Conservation (phyloP, 768 basidiomycete genomes). For the Crassisporium funariophilum region DNA sequence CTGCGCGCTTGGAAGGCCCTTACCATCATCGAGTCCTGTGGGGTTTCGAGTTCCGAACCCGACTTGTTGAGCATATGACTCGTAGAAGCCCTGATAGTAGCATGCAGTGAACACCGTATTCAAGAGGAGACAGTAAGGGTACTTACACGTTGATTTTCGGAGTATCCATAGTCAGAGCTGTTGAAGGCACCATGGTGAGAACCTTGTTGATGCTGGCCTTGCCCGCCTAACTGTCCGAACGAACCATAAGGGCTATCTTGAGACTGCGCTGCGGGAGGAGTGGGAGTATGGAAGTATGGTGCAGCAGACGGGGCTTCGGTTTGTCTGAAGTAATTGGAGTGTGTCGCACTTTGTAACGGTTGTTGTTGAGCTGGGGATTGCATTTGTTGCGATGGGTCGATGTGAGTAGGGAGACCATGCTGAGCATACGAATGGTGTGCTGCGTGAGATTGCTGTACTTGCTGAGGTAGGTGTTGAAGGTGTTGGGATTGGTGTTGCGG, state of each 20-base stretch:
- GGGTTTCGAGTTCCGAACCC: constrained; percentile 66
- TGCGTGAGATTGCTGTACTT: constrained; percentile 43
- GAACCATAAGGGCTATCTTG: constrained; percentile 66
- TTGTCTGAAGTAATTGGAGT: constrained; percentile 71
- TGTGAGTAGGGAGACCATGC: constrained; percentile 64
- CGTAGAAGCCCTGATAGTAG: constrained; percentile 67
- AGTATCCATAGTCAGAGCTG: constrained; percentile 68
- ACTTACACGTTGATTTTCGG: constrained; percentile 66
- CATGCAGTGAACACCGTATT: constrained; percentile 21
- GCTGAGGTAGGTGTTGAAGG: constrained; percentile 43
- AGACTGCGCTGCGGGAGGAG: constrained; percentile 66
- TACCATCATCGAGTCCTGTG: constrained; percentile 76
- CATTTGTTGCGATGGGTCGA: constrained; percentile 57
- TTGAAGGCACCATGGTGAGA: constrained; percentile 59
- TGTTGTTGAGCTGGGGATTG: constrained; percentile 42
- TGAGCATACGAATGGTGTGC: constrained; percentile 61
- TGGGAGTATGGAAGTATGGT: constrained; percentile 79
- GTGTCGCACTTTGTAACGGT: constrained; percentile 40
- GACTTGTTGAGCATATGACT: constrained; percentile 65
- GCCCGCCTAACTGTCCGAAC: constrained; percentile 63
- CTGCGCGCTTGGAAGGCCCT: constrained; percentile 63
- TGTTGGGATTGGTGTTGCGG: constrained; percentile 42
- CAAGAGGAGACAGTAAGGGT: constrained; percentile 2
- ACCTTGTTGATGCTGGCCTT: constrained; percentile 62
- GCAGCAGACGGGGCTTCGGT: constrained; percentile 46